Percentiles rank a stretch among this genome's conserved stretches.
Conservation (phyloP, 139 green algal species). For the Chlamydomonas schloesseri region DNA sequence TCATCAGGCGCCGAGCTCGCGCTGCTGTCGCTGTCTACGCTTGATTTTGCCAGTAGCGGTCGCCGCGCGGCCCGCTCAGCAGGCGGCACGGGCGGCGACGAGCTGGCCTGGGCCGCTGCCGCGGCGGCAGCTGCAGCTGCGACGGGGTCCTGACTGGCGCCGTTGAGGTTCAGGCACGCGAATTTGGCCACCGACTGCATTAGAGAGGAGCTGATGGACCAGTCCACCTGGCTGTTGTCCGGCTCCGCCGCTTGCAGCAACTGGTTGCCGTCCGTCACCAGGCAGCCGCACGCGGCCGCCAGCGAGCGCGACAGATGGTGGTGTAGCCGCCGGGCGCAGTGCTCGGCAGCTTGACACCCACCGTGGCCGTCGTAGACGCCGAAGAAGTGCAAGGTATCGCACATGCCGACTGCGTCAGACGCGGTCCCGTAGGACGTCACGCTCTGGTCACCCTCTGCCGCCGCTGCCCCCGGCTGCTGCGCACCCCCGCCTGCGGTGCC, state of each 20-base stretch:
- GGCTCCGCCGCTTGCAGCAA: slow-evolving; percentile 21
- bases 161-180: slow-evolving; percentile 12
- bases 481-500: too few species aligned
- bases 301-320: slow-evolving; percentile 69
- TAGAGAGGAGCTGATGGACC: slow-evolving; percentile 30
- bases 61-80: not conserved
- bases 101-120: not conserved
- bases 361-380: slow-evolving; percentile 85
- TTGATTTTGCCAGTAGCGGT: not conserved
- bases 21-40: slow-evolving; percentile 27
- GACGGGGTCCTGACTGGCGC: not conserved
- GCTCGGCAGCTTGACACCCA: slow-evolving; percentile 71
- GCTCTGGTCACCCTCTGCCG: slow-evolving; percentile 8
- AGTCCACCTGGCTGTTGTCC: slow-evolving; percentile 35
- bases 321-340: slow-evolving; percentile 76
- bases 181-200: slow-evolving; percentile 39
- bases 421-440: not conserved
- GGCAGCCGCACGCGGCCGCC: slow-evolving; percentile 1
- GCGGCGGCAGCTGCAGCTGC: not conserved
- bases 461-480: too few species aligned
- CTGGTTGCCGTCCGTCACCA: slow-evolving; percentile 32
- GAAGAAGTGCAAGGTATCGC: slow-evolving; percentile 84
- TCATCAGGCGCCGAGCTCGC: slow-evolving; percentile 9
- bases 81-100: too few species aligned
- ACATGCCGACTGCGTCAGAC: not conserved